These are phyloP conservation scores for Colletotrichum tropicicola DNA, from an alignment of 2,329 filamentous ascomycete species.

Conservation along the genomic window DNA sequence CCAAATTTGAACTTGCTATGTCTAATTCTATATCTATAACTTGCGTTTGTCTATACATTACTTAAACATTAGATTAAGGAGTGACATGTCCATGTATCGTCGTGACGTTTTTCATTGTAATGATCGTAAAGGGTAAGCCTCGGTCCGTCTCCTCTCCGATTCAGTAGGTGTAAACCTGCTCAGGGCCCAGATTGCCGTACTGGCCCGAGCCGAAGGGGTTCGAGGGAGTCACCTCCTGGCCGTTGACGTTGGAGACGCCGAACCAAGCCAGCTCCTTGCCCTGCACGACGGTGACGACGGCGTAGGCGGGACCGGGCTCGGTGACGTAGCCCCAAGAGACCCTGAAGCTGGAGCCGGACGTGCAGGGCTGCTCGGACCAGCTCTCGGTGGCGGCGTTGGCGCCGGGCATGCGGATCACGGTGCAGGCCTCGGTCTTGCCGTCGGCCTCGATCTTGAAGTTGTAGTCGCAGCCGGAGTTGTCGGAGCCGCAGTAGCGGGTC, in stretches of 20 bases:
- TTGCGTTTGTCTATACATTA: not conserved
- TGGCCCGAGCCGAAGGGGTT: constrained; percentile 23
- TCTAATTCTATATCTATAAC: not conserved
- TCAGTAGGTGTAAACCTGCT: constrained; percentile 27
- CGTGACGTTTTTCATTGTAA: not conserved
- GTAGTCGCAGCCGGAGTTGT: constrained; percentile 21
- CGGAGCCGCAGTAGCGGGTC: constrained; percentile 12
- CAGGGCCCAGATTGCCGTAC: constrained; percentile 19
- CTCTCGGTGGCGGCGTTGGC: constrained; percentile 11
- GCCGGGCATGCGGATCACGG: constrained; percentile 9
- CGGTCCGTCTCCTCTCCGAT: not conserved
- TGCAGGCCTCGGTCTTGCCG: constrained; percentile 11
- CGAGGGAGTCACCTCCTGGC: constrained; percentile 15
- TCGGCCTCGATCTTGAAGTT: constrained; percentile 21
- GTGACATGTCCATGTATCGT: not conserved
- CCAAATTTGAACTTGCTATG: too few relatives aligned
- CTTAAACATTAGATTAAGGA: constrained; percentile 7
- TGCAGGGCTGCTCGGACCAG: constrained; percentile 23
- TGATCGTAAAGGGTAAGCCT: not conserved
- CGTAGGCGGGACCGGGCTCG: not conserved
- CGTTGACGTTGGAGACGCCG: constrained; percentile 16
- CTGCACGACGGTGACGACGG: not conserved
- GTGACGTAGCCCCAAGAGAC: constrained; percentile 15
- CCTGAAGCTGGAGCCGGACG: constrained; percentile 8
- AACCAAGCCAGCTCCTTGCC: constrained; percentile 15